These are phyloP conservation scores for Podosphaera xanthii DNA, from an alignment of 2,329 filamentous ascomycete species.

Conservation along the genomic window DNA sequence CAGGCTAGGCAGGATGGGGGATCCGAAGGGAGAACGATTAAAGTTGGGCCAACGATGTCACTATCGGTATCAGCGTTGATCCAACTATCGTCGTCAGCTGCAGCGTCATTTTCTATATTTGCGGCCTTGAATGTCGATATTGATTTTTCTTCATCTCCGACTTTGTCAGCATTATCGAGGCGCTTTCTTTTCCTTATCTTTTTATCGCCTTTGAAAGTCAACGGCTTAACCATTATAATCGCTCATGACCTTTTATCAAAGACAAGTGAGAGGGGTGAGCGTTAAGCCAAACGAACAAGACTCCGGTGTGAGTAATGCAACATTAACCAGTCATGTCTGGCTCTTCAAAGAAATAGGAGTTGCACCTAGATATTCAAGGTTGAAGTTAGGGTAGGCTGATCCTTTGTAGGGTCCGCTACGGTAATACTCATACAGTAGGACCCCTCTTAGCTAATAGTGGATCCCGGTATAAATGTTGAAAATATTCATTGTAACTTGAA, in stretches of 20 bases:
- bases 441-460: no score
- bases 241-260: neutral
- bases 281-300: no score
- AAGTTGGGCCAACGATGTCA: slow-evolving; percentile 62
- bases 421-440: no score
- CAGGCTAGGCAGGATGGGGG: slow-evolving; percentile 56
- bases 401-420: no score
- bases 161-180: slow-evolving; percentile 23
- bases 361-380: no score
- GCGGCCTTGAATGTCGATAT: slow-evolving; percentile 7
- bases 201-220: slow-evolving; percentile 94
- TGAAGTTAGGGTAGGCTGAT: no score
- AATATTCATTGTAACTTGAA: fast-evolving
- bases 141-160: slow-evolving; percentile 14
- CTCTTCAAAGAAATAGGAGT: no score
- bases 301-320: no score
- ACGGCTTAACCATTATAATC: slow-evolving; percentile 56
- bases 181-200: slow-evolving; percentile 83
- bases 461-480: no score
- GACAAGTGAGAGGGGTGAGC: no score
- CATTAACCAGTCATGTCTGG: no score
- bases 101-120: slow-evolving; percentile 7
- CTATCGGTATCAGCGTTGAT: slow-evolving; percentile 53
- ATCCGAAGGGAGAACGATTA: slow-evolving; percentile 60
- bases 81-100: slow-evolving; percentile 59